Percentiles rank a stretch among this genome's conserved stretches.
phyloP scores from a whole-genome alignment of 768 basidiomycete genomes.

The Pseudohyphozyma bogoriensis region DNA sequence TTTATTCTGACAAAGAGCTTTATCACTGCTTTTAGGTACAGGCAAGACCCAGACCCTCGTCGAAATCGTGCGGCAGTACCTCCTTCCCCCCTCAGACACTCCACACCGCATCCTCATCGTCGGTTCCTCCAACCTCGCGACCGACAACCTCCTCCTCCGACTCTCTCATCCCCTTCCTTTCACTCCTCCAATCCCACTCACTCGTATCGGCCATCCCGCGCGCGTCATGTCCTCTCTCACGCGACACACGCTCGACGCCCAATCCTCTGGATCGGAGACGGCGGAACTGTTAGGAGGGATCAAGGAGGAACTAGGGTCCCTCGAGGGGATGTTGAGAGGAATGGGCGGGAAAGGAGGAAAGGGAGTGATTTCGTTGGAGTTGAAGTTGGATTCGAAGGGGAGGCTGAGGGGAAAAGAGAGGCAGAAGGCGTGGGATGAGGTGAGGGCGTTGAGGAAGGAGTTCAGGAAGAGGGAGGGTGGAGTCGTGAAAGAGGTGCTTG shows the following conservation, averaged over 20 bases:
- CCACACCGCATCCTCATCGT: constrained; percentile 65
- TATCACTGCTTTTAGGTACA: too few relatives aligned
- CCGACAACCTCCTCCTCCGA: constrained; percentile 89
- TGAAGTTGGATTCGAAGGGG: constrained; percentile 74
- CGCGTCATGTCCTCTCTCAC: constrained; percentile 59
- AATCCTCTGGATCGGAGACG: constrained; percentile 45
- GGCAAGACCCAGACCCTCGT: constrained; percentile 95
- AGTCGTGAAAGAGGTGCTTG: constrained; percentile 69
- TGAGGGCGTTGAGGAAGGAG: constrained; percentile 90
- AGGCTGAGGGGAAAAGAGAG: constrained; percentile 78
- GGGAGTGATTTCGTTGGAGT: constrained; percentile 37
- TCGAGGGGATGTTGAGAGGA: constrained; percentile 57
- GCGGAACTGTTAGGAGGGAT: constrained; percentile 74
- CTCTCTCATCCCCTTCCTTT: constrained; percentile 39
- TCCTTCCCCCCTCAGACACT: constrained; percentile 43
- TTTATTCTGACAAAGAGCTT: too few relatives aligned
- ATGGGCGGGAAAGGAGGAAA: constrained; percentile 49
- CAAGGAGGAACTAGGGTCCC: constrained; percentile 67
- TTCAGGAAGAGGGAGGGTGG: constrained; percentile 74
- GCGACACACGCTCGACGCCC: constrained; percentile 40
- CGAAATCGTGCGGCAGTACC: constrained; percentile 84
- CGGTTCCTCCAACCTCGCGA: constrained; percentile 85
- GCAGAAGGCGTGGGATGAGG: constrained; percentile 62
- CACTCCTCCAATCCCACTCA: constrained; percentile 41
- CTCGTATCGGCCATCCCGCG: constrained; percentile 92